phyloP scores from a whole-genome alignment of 768 basidiomycete species.

The Pholiota molesta region DNA sequence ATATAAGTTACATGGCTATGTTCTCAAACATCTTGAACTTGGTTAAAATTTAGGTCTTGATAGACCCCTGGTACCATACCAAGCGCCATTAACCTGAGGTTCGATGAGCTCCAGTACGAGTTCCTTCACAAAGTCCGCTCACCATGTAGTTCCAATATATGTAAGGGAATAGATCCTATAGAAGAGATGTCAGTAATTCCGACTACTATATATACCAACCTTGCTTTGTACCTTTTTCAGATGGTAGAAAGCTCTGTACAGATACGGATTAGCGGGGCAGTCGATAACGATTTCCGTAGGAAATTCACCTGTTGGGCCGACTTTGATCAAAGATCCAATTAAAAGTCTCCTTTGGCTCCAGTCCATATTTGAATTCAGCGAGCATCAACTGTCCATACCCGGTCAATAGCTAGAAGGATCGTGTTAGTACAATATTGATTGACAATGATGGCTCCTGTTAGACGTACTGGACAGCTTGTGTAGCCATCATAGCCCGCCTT shows the following conservation, averaged over 20 bases:
- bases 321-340: conserved; percentile 68
- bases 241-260: conserved; percentile 74
- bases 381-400: conserved; percentile 85
- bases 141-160: conserved; percentile 82
- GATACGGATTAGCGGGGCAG: conserved; percentile 14
- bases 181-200: conserved; percentile 12
- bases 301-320: conserved; percentile 68
- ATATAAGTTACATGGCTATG: background rate
- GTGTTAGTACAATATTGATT: conserved; percentile 5
- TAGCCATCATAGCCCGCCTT: conserved; percentile 85
- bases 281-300: background rate
- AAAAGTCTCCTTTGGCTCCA: conserved; percentile 88
- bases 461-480: conserved; percentile 81
- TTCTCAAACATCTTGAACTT: background rate
- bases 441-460: conserved; percentile 6
- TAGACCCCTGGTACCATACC: conserved; percentile 40
- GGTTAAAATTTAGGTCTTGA: conserved; percentile 16
- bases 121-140: conserved; percentile 31
- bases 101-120: conserved; percentile 26
- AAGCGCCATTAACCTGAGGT: conserved; percentile 43
- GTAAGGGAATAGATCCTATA: conserved; percentile 67
- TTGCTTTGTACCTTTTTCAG: conserved; percentile 68
- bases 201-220: background rate
- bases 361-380: conserved; percentile 93
- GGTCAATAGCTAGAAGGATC: conserved; percentile 61